Evolutionary conservation across 164 flowering plant species (phyloP).

Genomic region (Liriodendron chinense): DNA sequence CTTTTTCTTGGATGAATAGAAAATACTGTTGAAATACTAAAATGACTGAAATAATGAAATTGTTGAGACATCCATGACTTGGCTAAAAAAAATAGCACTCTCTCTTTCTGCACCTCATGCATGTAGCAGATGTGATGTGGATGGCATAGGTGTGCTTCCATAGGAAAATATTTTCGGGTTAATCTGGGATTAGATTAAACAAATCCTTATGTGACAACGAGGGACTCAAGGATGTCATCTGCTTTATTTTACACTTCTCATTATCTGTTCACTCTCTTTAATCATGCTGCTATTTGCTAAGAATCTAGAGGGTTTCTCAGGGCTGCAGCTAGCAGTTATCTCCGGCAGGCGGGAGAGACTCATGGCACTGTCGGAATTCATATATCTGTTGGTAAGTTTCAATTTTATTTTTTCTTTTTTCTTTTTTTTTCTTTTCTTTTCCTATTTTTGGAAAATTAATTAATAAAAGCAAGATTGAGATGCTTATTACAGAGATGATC

Average conservation of each 20-base stretch:
- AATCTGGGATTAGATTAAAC: neutral
- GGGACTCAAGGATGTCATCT: neutral
- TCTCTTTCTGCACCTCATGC: neutral
- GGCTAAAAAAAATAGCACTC: neutral
- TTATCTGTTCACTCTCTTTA: neutral
- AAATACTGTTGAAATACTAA: no score
- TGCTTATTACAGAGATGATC: neutral
- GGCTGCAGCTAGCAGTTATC: slow-evolving; percentile 75
- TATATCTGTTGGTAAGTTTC: slow-evolving; percentile 68
- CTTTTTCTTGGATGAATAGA: no score
- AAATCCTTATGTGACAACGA: neutral
- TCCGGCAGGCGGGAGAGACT: slow-evolving; percentile 71
- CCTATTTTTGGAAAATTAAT: neutral
- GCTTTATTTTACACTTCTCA: neutral
- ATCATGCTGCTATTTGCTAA: slow-evolving; percentile 3
- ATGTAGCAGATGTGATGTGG: no score
- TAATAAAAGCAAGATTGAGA: neutral
- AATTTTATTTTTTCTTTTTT: neutral
- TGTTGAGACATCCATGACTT: no score
- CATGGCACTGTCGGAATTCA: slow-evolving; percentile 79
- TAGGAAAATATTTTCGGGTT: no score
- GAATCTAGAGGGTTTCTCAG: slow-evolving; percentile 33
- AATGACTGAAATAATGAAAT: no score
- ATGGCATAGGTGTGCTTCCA: no score
- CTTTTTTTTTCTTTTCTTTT: neutral